Evolutionary conservation across 169 alveolate genomes (phyloP), one percentile per base, ranked within the genome.

Genomic region (Plasmodium yoelii): DNA sequence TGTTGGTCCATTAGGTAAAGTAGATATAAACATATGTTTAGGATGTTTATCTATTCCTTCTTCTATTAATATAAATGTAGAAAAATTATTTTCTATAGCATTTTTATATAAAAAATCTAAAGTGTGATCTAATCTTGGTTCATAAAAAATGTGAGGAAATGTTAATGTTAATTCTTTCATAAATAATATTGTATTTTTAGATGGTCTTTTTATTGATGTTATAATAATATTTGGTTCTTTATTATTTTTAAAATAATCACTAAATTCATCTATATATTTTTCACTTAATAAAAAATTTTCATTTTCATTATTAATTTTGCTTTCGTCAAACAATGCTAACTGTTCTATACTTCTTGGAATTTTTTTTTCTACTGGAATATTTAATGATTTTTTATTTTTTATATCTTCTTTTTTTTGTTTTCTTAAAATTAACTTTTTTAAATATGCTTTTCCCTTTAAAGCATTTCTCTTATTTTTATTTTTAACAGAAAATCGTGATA

Each of bases 1-100:
- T 44, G 99, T 97, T 0, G 99, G 99, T 1, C 99, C 99, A 89
- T 94, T 92, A 2, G 99, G 99, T 34, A 97, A 91, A 91, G 97
- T 98, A 68, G 95, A 92, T 74, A 94, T 87, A 67, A 92, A 92
- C 74, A 95, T 75, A 75, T 96, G 94, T 93, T 94, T 95, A n/a
- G 98, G 98, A 49, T 93, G 92, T 84, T 97, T 97, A 51, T 93
- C 86, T 60, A 96, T 95, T 77, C 97, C 98, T 75, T 96, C 97
- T 73, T 96, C 96, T 13, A 97, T 93, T 64, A 97, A 72, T 26
- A 97, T 75, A 92, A 96, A 98, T 7, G 99, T 97, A 82, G 94
- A 96, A 22, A 94, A 97, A 87, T 95, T 92, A 68, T 93, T 93
- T 90, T 96, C 94, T 73, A 95, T 93, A 5, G 97, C 94, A 73